Evolutionary conservation across 768 basidiomycete genomes (phyloP).

Genomic region (Mycena latifolia): DNA sequence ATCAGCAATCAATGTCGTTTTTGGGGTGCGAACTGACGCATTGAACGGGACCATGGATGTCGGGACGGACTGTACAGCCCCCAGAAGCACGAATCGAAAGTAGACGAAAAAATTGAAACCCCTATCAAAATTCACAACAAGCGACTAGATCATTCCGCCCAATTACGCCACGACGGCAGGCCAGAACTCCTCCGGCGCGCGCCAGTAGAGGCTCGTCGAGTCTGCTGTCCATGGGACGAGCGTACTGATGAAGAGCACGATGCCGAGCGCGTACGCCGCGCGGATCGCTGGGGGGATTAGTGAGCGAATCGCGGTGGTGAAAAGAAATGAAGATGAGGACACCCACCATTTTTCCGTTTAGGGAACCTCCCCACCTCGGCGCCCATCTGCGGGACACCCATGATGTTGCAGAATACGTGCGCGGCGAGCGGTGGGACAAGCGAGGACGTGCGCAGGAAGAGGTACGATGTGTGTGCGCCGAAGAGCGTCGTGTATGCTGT

Average conservation of each 20-base stretch:
- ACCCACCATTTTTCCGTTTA: constrained; percentile 60
- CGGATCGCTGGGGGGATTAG: constrained; percentile 49
- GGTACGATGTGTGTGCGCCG: constrained; percentile 87
- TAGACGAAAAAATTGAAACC: too few relatives aligned
- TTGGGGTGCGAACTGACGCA: too few relatives aligned
- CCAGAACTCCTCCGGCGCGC: constrained; percentile 17
- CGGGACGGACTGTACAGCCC: too few relatives aligned
- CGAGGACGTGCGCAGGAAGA: constrained; percentile 90
- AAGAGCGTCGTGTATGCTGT: constrained; percentile 93
- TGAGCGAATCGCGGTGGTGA: too few relatives aligned
- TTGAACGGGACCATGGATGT: too few relatives aligned
- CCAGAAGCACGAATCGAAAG: too few relatives aligned
- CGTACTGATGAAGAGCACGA: constrained; percentile 67
- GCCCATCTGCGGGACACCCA: constrained; percentile 85
- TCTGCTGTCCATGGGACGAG: constrained; percentile 67
- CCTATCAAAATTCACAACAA: too few relatives aligned
- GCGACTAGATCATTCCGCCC: too few relatives aligned
- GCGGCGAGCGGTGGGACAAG: constrained; percentile 81
- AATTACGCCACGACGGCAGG: background rate
- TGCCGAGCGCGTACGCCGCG: constrained; percentile 67
- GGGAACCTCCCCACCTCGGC: constrained; percentile 70
- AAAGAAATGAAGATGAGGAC: too few relatives aligned
- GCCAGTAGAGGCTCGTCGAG: constrained; percentile 56
- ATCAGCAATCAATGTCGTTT: too few relatives aligned
- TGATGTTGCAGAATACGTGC: constrained; percentile 94